Evolutionary conservation across 768 basidiomycete species (phyloP), one percentile per base, ranked within the genome.

Genomic region (Hygrocybe coccinea): DNA sequence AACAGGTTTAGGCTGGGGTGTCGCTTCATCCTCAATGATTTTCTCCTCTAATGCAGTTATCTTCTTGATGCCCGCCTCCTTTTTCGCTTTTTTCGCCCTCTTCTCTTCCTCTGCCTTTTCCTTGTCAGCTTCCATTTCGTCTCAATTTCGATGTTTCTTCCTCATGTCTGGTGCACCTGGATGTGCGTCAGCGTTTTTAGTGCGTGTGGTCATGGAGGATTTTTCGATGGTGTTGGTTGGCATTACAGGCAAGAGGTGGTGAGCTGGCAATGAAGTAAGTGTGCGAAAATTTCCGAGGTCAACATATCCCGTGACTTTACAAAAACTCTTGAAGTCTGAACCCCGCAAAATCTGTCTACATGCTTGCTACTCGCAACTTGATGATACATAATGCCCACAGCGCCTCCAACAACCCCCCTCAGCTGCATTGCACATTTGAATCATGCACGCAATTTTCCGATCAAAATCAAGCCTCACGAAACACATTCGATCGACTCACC

Each of bases 101-200:
- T 33, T 34, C 50, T 51, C 50, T 29, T n/a, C 38, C 9, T 50
- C 51, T 6, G 17, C 50, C 29, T 25, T 15, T 52, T 29, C 50
- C 21, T 36, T 38, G 36, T 21, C 50, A 24, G 35, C 37, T 3
- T 21, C 25, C 11, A 56, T 34, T 38, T 56, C 25, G 22, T 36
- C 36, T 52, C 50, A 37, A 35, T 52, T 51, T 15, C 46, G 50
- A n/a, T 35, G 3, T 52, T 34, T 25, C 36, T 52, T 9, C 47
- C 53, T 47, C 17, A 41, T 50, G 21, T 37, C 17, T 9, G 37
- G 48, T 14, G 22, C 21, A 41, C 51, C 33, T 12, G 44, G 35
- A 39, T 35, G 48, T 33, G 55, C 21, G 36, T 15, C 21, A n/a
- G 41, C 55, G 24, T 50, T 37, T 45, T 29, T 38, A 44, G 29